Evolutionary conservation across 768 basidiomycete genomes (phyloP).

Genomic region (Rossbeevera mucosa): DNA sequence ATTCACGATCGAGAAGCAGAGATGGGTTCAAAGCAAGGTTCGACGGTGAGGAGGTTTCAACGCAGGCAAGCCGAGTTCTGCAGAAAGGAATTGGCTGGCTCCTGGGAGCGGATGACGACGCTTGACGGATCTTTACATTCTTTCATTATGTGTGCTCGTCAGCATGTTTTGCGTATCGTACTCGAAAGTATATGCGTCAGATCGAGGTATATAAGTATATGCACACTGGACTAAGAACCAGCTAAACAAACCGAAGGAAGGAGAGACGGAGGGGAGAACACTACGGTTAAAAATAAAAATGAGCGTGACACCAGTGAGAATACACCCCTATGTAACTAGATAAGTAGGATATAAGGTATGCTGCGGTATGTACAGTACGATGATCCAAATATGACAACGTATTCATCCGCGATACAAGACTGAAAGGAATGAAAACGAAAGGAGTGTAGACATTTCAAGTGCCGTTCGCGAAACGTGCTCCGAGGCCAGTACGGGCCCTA

Average conservation of each 20-base stretch:
- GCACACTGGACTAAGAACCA: slow-evolving; percentile 22
- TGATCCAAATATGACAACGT: slow-evolving; percentile 12
- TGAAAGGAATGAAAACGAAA: slow-evolving; percentile 13
- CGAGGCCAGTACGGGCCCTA: slow-evolving; percentile 61
- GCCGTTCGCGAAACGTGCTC: slow-evolving; percentile 56
- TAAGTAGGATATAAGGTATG: slow-evolving; percentile 10
- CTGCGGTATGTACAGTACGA: slow-evolving; percentile 11
- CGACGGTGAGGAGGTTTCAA: slow-evolving; percentile 58
- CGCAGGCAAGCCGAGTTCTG: slow-evolving; percentile 73
- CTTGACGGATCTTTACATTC: slow-evolving; percentile 1
- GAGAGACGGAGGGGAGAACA: slow-evolving; percentile 11
- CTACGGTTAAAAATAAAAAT: slow-evolving; percentile 24
- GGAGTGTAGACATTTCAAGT: slow-evolving; percentile 16
- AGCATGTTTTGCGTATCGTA: slow-evolving; percentile 18
- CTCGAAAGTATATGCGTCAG: slow-evolving; percentile 15
- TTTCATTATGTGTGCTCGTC: slow-evolving; percentile 13
- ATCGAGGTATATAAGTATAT: slow-evolving; percentile 24
- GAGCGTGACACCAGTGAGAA: not conserved
- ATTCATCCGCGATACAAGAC: slow-evolving; percentile 16
- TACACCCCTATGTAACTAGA: slow-evolving; percentile 12
- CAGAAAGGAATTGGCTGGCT: slow-evolving; percentile 96
- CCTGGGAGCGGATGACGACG: slow-evolving; percentile 72
- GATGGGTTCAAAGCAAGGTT: slow-evolving; percentile 39
- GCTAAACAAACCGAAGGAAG: slow-evolving; percentile 25
- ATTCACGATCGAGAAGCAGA: slow-evolving; percentile 32